Base-by-base conservation (phyloP, 2,329 filamentous ascomycete species). In the Aspergillus cejpii region DNA sequence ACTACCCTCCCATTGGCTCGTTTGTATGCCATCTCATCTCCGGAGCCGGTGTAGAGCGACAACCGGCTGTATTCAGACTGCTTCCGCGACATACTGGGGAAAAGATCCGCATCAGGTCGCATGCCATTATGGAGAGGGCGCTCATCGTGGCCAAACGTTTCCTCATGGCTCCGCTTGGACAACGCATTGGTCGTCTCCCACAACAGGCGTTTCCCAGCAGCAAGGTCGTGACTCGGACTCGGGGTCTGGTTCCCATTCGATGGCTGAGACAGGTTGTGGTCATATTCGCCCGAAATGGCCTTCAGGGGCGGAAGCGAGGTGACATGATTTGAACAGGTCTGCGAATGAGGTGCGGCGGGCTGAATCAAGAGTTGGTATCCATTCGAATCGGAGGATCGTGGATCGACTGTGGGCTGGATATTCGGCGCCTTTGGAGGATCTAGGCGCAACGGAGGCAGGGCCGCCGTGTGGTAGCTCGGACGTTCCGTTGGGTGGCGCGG, bases 121-220 rank as follows among this genome's bases (percentile, higher is more conserved):
- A 66, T 66, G 41, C 71, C 70, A 48, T 74, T 70, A 48, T 66
- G 59, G 21, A 74, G 62, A 1, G 68, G 57, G 33, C 66, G 61
- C 3, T 65, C 60, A 36, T 65, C 69, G 47, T 58, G 58, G 40
- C 66, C 66, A 44, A 70, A 70, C 1, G 64, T 58, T 17, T 69
- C 66, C 31, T 63, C 62, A 44, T 70, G 64, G 0, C 57, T 57
- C 15, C 67, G 61, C 41, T 69, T 69, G 21, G 58, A 44, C 27
- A 59, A 42, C 11, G 52, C 44, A 3, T 56, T 48, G 12, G 57
- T 60, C 0, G 60, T 61, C n/a, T 64, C 58, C 46, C 63, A 67
- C 1, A 63, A 49, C 49, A 62, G 54, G 17, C 56, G 53, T 47
- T 59, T 63, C 14, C 49, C 55, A 14, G 53, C 47, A 12, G 55